These are phyloP conservation scores for Primulina eburnea DNA, from an alignment of 257 asterid genomes.

Conservation along the genomic window DNA sequence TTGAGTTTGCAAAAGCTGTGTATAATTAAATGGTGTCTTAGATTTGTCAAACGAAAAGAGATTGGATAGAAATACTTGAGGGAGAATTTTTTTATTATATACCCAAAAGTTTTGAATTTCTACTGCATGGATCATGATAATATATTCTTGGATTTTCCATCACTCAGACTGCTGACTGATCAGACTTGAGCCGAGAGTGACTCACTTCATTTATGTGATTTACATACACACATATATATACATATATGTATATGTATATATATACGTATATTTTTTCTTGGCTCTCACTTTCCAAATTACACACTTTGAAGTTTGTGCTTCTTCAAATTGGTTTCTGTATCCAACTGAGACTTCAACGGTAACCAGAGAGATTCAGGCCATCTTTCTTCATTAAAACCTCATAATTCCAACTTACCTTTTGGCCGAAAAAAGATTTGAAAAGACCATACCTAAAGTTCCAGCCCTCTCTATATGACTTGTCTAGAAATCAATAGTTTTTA, in stretches of 20 bases:
- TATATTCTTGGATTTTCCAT: constrained; percentile 20
- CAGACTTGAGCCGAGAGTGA: constrained; percentile 32
- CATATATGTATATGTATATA: too few relatives aligned
- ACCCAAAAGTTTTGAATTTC: not conserved
- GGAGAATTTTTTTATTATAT: not conserved
- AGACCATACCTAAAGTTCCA: constrained; percentile 44
- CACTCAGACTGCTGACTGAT: constrained; percentile 34
- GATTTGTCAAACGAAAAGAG: constrained; percentile 1
- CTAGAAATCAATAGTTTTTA: constrained; percentile 22
- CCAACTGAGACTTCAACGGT: constrained; percentile 40
- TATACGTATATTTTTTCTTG: constrained; percentile 54
- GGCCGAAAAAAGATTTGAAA: constrained; percentile 27
- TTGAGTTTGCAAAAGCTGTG: not conserved
- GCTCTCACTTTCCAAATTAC: constrained; percentile 29
- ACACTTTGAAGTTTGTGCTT: constrained; percentile 47
- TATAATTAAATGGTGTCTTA: not conserved
- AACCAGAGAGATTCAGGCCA: constrained; percentile 30
- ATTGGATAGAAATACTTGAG: not conserved
- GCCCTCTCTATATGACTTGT: constrained; percentile 23
- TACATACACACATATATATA: not conserved
- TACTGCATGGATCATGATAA: constrained; percentile 25
- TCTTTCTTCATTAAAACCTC: constrained; percentile 1
- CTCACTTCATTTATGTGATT: constrained; percentile 58
- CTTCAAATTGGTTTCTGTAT: constrained; percentile 37
- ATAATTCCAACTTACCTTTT: not conserved